phyloP scores from a whole-genome alignment of 176 grass and related monocot genomes.

The Musa troglodytarum region DNA sequence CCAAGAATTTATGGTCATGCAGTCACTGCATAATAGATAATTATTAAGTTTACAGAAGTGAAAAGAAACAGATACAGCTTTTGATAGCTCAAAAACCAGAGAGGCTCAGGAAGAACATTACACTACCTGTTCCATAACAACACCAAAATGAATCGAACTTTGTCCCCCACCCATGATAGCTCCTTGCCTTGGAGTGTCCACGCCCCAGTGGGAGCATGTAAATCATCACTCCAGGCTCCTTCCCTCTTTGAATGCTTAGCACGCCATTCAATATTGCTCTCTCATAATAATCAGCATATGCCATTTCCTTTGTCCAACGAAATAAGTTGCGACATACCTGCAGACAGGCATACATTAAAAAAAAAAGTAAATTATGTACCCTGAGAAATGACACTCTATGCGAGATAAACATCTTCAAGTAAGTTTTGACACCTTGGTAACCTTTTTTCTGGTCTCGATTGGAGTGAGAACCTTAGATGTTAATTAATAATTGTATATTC shows the following conservation, averaged over 20 bases:
- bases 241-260: conserved; percentile 82
- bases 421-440: no score
- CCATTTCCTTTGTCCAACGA: conserved; percentile 84
- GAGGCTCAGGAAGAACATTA: conserved; percentile 1
- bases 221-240: conserved; percentile 86
- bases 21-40: no score
- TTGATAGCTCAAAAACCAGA: neutral
- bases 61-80: no score
- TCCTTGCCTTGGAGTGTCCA: conserved; percentile 60
- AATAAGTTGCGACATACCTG: conserved; percentile 84
- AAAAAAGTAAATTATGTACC: no score
- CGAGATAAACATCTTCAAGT: neutral
- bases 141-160: conserved; percentile 78
- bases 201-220: conserved; percentile 88
- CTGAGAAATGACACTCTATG: neutral
- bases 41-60: no score
- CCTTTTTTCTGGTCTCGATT: no score
- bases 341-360: neutral
- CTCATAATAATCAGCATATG: conserved; percentile 81
- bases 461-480: no score
- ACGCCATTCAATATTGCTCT: conserved; percentile 79
- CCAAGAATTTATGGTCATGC: no score
- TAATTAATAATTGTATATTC: no score
- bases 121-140: conserved; percentile 86
- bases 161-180: conserved; percentile 80